phyloP scores from a whole-genome alignment of 768 basidiomycete species.

The Termitomyces sp. region DNA sequence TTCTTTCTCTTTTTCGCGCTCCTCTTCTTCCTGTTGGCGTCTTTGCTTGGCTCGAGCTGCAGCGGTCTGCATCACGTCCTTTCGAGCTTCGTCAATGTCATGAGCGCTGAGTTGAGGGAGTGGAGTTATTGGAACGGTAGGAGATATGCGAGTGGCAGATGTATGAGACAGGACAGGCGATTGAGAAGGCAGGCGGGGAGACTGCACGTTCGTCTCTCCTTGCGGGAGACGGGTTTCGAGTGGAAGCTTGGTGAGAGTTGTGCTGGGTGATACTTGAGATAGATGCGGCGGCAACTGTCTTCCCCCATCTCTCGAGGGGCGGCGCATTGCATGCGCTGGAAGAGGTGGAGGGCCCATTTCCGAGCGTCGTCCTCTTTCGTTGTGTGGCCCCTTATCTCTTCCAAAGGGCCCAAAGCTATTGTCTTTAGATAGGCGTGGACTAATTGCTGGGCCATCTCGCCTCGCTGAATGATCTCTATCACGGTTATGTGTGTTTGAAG shows the following conservation, averaged over 20 bases:
- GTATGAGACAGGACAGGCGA: conserved; percentile 43
- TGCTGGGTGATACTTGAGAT: conserved; percentile 29
- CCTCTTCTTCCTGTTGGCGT: conserved; percentile 79
- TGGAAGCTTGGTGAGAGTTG: conserved; percentile 32
- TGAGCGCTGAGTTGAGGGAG: conserved; percentile 31
- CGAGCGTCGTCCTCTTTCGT: conserved; percentile 36
- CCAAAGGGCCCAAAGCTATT: conserved; percentile 17
- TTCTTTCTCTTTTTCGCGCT: conserved; percentile 76
- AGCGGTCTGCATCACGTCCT: conserved; percentile 78
- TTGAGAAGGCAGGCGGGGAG: conserved; percentile 33
- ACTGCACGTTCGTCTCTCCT: conserved; percentile 17
- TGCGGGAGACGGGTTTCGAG: conserved; percentile 38
- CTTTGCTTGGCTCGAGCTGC: conserved; percentile 82
- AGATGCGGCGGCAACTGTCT: conserved; percentile 62
- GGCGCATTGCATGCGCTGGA: conserved; percentile 33
- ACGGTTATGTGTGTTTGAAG: conserved; percentile 18
- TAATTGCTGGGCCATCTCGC: conserved; percentile 36
- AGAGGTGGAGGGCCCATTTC: conserved; percentile 54
- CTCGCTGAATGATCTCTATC: conserved; percentile 25
- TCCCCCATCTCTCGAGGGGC: conserved; percentile 33
- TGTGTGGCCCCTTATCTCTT: conserved; percentile 27
- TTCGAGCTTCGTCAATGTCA: conserved; percentile 64
- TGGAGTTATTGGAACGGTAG: conserved; percentile 25
- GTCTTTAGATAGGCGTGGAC: conserved; percentile 33
- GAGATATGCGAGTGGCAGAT: conserved; percentile 34